These are phyloP conservation scores for Coffea humblotiana DNA, from an alignment of 305 asterid genomes.

Conservation along the genomic window DNA sequence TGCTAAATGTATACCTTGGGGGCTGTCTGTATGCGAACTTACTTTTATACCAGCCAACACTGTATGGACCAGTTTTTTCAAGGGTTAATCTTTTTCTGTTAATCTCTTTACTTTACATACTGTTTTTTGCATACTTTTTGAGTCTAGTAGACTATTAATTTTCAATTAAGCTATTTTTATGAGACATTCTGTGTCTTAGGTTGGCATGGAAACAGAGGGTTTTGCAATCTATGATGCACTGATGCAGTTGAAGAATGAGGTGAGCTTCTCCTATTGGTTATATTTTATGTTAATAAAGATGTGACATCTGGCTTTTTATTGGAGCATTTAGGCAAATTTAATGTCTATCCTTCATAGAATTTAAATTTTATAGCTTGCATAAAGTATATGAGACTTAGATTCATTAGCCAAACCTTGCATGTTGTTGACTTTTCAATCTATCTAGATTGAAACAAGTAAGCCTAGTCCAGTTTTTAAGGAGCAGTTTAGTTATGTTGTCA, in stretches of 20 bases:
- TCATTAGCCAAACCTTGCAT: no score
- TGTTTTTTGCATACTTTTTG: not conserved
- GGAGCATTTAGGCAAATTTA: no score
- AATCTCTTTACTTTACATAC: not conserved
- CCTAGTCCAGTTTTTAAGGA: no score
- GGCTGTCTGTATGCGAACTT: not conserved
- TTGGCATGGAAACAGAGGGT: conserved; percentile 84
- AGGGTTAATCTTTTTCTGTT: not conserved
- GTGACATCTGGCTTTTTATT: no score
- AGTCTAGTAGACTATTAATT: not conserved
- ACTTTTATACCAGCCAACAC: not conserved
- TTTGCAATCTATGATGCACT: conserved; percentile 90
- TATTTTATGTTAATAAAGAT: no score
- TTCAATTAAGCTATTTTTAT: not conserved
- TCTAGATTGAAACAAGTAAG: no score
- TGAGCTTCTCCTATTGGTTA: conserved; percentile 20
- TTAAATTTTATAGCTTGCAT: no score
- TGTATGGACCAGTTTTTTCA: not conserved
- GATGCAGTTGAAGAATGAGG: conserved; percentile 91
- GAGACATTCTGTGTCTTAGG: conserved; percentile 34
- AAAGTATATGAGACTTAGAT: no score
- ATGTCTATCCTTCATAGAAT: no score
- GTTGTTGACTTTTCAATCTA: no score
- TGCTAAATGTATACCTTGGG: not conserved
- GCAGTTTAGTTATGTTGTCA: no score